These are phyloP conservation scores for Fusarium ambrosium DNA, from an alignment of 2,329 filamentous ascomycete genomes.

Conservation along the genomic window DNA sequence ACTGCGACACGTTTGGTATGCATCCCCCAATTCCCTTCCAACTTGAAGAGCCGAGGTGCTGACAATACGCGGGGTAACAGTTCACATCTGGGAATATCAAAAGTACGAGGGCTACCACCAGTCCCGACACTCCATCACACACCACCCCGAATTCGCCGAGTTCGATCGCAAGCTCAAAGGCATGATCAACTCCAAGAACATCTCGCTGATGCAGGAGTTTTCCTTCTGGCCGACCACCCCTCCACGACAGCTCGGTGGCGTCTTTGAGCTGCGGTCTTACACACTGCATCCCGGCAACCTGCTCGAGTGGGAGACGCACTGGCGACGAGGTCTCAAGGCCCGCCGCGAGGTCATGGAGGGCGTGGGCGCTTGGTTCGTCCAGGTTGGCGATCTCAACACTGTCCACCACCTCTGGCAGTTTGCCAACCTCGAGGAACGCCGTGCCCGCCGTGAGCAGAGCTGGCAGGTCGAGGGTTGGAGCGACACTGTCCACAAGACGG, in stretches of 20 bases:
- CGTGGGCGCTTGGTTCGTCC: constrained; percentile 97
- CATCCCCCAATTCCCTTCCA: constrained; percentile 17
- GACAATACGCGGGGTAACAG: constrained; percentile 60
- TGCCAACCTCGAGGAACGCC: constrained; percentile 94
- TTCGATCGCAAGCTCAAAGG: constrained; percentile 88
- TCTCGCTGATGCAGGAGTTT: constrained; percentile 98
- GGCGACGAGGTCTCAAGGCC: constrained; percentile 91
- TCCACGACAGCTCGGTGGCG: constrained; percentile 87
- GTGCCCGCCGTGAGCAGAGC: constrained; percentile 90
- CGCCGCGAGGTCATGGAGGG: constrained; percentile 98
- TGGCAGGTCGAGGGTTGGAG: constrained; percentile 97
- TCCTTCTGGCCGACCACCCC: constrained; percentile 98
- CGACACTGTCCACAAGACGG: constrained; percentile 97
- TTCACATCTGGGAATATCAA: constrained; percentile 99
- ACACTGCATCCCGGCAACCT: constrained; percentile 95
- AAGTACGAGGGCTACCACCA: constrained; percentile 96
- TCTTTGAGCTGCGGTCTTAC: constrained; percentile 97
- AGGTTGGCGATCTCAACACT: constrained; percentile 97
- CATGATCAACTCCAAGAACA: constrained; percentile 87
- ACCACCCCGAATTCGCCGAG: constrained; percentile 84
- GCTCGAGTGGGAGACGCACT: constrained; percentile 98
- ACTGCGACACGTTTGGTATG: constrained; percentile 95
- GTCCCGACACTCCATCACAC: constrained; percentile 86
- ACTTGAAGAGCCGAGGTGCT: constrained; percentile 9
- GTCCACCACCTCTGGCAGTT: constrained; percentile 99